These are phyloP conservation scores for Rutstroemia sydowiana DNA, from an alignment of 2,329 filamentous ascomycete species.

Conservation along the genomic window DNA sequence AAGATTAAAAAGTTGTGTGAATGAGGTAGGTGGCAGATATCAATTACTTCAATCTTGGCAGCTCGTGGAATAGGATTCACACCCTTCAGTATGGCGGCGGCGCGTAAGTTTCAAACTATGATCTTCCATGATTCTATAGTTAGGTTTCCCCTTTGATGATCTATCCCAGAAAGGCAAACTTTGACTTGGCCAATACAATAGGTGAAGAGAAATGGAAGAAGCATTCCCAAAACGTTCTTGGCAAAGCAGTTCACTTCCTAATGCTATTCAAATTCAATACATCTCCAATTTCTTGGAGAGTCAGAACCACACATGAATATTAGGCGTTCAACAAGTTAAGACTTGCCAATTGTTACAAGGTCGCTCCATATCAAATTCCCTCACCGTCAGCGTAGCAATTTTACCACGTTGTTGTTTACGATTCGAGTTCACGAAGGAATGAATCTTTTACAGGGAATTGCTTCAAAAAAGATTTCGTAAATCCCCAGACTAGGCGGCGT, in stretches of 20 bases:
- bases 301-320: not conserved
- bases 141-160: not conserved
- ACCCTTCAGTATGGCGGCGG: not conserved
- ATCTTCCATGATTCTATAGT: not conserved
- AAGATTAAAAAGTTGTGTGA: not conserved
- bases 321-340: not conserved
- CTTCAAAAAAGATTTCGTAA: not conserved
- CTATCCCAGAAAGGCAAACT: not conserved
- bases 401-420: not conserved
- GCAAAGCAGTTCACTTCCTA: not conserved
- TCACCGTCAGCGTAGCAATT: not conserved
- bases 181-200: not conserved
- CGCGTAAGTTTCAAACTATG: not conserved
- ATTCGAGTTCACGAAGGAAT: conserved; percentile 1
- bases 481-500: not conserved
- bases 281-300: too few species aligned
- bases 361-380: not conserved
- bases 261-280: too few species aligned
- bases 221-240: not conserved
- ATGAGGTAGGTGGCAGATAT: not conserved
- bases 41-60: not conserved
- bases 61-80: not conserved
- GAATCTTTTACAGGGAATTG: not conserved
- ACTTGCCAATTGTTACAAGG: not conserved
- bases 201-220: not conserved